Evolutionary conservation across 2,329 filamentous ascomycete species (phyloP).

Genomic region (Neonectria ditissima): DNA sequence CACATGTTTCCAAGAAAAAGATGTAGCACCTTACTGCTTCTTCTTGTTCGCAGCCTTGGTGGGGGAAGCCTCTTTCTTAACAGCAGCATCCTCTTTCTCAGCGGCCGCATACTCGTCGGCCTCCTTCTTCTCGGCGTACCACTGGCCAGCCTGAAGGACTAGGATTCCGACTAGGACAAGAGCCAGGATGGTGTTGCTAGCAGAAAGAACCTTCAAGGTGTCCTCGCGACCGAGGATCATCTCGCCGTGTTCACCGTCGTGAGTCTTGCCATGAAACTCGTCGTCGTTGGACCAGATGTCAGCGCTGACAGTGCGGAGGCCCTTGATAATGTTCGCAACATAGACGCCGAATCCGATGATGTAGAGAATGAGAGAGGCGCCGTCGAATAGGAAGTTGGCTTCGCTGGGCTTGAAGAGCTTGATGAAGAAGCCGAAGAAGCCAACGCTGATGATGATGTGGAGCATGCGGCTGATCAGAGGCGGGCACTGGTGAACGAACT

Average conservation of each 20-base stretch:
- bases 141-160: slow-evolving; percentile 94
- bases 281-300: slow-evolving; percentile 69
- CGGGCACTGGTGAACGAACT: slow-evolving; percentile 90
- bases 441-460: slow-evolving; percentile 90
- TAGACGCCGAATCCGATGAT: slow-evolving; percentile 92
- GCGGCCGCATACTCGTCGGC: slow-evolving; percentile 79
- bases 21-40: slow-evolving; percentile 47
- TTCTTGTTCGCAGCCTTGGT: slow-evolving; percentile 50
- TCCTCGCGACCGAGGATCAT: slow-evolving; percentile 85
- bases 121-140: slow-evolving; percentile 98
- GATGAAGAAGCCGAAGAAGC: slow-evolving; percentile 87
- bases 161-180: slow-evolving; percentile 92
- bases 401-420: slow-evolving; percentile 96
- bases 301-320: slow-evolving; percentile 82
- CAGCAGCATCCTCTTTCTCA: slow-evolving; percentile 53
- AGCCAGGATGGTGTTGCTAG: slow-evolving; percentile 95
- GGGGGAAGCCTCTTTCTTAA: slow-evolving; percentile 45
- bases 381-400: slow-evolving; percentile 95
- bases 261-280: slow-evolving; percentile 52
- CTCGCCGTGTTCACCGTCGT: slow-evolving; percentile 63
- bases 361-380: slow-evolving; percentile 83
- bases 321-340: slow-evolving; percentile 96
- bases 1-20: neutral
- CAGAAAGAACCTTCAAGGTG: slow-evolving; percentile 88
- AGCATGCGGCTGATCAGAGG: slow-evolving; percentile 93